Conservation (phyloP, 257 asterid genomes). For the Ocimum tenuiflorum region DNA sequence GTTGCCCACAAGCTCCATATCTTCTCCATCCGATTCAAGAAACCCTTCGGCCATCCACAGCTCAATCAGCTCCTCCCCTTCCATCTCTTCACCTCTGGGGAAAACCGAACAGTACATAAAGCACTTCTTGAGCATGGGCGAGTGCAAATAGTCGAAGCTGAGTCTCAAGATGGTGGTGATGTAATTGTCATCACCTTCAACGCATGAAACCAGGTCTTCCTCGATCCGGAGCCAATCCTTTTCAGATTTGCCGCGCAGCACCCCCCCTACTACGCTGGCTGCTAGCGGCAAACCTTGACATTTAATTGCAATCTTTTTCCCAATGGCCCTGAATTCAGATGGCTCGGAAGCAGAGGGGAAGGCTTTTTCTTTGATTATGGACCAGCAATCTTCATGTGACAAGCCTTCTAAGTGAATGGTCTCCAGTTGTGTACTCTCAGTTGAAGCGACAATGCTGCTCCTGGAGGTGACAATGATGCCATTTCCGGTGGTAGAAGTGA, state of each 20-base stretch:
- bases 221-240: constrained; percentile 17
- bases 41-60: background rate
- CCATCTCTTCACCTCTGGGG: background rate
- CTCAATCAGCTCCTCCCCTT: background rate
- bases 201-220: background rate
- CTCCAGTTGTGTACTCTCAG: background rate
- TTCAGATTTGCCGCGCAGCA: constrained; percentile 8
- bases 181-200: background rate
- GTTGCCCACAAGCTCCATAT: background rate
- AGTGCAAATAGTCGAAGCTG: constrained; percentile 27
- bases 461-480: constrained; percentile 18
- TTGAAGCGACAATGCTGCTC: background rate
- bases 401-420: background rate
- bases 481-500: constrained; percentile 6
- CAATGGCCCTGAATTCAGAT: background rate
- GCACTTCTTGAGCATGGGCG: constrained; percentile 20
- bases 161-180: constrained; percentile 1
- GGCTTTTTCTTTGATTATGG: constrained; percentile 20
- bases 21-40: background rate
- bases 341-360: background rate
- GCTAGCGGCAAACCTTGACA: constrained; percentile 33
- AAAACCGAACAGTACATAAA: constrained; percentile 27
- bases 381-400: constrained; percentile 19
- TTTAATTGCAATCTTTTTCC: constrained; percentile 8
- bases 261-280: constrained; percentile 25